phyloP scores from a whole-genome alignment of 2,329 filamentous ascomycete species.

The Alternaria sp. region DNA sequence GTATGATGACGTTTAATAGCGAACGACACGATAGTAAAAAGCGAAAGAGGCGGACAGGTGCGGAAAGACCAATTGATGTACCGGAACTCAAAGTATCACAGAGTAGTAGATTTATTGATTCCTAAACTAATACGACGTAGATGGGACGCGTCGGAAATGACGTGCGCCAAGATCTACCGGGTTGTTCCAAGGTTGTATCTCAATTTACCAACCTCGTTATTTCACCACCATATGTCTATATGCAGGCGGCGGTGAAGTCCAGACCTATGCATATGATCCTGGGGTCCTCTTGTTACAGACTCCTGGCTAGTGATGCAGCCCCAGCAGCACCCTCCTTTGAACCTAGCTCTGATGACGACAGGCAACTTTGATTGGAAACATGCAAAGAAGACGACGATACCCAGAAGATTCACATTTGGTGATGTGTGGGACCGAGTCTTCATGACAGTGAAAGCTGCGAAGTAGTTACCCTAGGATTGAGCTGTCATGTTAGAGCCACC shows the following conservation, averaged over 20 bases:
- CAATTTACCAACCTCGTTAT: slow-evolving; percentile 4
- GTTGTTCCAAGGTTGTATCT: slow-evolving; percentile 20
- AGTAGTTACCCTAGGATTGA: not conserved
- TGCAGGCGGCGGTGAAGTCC: not conserved
- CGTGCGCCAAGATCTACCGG: slow-evolving; percentile 19
- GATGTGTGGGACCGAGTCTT: not conserved
- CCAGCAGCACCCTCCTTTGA: not conserved
- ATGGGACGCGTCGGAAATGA: slow-evolving; percentile 9
- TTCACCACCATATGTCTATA: not conserved
- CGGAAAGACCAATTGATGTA: not conserved
- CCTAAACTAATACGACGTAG: not conserved
- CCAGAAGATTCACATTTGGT: not conserved
- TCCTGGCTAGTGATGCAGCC: not conserved
- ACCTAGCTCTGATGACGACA: not conserved
- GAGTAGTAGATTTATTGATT: not conserved
- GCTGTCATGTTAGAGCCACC: slow-evolving; percentile 6
- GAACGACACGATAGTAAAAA: not conserved
- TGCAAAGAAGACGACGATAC: not conserved
- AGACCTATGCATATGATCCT: not conserved
- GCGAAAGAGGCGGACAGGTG: not conserved
- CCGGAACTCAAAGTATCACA: not conserved
- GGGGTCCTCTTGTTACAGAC: not conserved
- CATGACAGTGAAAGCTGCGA: not conserved
- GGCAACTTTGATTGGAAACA: not conserved
- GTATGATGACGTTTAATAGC: slow-evolving; percentile 9